A percentile compares a stretch with the other conserved stretches of the same genome.
phyloP scores from a whole-genome alignment of 805 yeast species.

The Pichia exigua region DNA sequence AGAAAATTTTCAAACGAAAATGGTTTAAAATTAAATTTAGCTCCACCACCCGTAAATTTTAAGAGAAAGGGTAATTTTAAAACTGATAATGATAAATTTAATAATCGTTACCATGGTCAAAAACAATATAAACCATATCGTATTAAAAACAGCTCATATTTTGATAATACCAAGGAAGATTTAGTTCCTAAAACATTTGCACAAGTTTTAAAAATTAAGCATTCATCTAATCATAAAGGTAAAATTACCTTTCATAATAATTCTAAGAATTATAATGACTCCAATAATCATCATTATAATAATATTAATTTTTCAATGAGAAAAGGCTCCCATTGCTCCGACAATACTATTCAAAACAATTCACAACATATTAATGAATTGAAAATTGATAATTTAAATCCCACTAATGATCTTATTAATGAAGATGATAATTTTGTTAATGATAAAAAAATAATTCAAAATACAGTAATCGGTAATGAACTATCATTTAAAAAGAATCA shows the following conservation, averaged over 20 bases:
- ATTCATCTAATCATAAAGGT: conserved; percentile 1
- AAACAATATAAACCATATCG: not conserved
- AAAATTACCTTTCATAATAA: conserved; percentile 1
- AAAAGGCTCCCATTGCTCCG: not conserved
- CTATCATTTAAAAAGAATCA: not conserved
- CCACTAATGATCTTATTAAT: not conserved
- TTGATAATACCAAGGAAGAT: conserved; percentile 3
- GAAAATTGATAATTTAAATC: not conserved
- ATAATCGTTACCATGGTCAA: not conserved
- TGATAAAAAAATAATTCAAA: not conserved
- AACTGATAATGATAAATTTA: not conserved
- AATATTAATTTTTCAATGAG: not conserved
- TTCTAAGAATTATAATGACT: not conserved
- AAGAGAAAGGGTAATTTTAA: conserved; percentile 30
- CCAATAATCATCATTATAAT: not conserved
- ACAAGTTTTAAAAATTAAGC: conserved; percentile 7
- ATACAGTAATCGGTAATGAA: not conserved
- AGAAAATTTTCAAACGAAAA: conserved; percentile 22
- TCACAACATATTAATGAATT: not conserved
- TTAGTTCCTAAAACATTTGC: conserved; percentile 5
- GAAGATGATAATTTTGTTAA: not conserved
- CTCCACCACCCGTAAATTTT: conserved; percentile 77
- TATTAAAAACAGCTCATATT: conserved; percentile 1
- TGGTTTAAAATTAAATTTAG: conserved; percentile 35
- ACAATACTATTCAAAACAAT: not conserved